Evolutionary conservation across 352 stramenopile species (phyloP).

Genomic region (Phytophthora idaei): DNA sequence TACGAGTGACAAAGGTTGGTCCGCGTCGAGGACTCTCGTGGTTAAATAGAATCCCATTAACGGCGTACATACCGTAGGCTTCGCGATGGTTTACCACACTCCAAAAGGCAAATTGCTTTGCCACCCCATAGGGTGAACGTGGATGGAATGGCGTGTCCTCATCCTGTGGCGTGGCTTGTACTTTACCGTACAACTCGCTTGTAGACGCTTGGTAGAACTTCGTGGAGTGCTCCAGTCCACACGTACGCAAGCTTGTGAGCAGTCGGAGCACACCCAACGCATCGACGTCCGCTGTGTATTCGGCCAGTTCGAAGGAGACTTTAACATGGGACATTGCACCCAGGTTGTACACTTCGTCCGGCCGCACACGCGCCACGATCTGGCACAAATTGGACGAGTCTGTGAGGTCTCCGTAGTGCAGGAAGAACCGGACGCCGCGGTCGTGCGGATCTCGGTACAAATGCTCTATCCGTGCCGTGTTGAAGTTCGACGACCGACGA

Average conservation of each 20-base stretch:
- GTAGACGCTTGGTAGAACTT: conserved; percentile 98
- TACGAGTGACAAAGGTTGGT: conserved; percentile 98
- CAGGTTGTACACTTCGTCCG: conserved; percentile 99
- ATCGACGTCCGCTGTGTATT: conserved; percentile 99
- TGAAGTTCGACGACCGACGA: conserved; percentile 98
- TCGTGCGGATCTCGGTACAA: conserved; percentile 96
- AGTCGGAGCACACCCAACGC: conserved; percentile 96
- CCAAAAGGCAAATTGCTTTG: conserved; percentile 99
- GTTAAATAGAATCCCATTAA: conserved; percentile 99
- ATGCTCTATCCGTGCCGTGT: conserved; percentile 98
- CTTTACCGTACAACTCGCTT: conserved; percentile 98
- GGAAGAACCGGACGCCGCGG: conserved; percentile 93
- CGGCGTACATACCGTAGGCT: conserved; percentile 94
- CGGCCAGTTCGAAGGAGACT: conserved; percentile 99
- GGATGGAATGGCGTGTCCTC: conserved; percentile 99
- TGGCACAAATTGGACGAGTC: conserved; percentile 97
- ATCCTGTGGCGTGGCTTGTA: conserved; percentile 95
- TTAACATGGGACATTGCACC: conserved; percentile 99
- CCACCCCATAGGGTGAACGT: conserved; percentile 97
- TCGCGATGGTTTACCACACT: conserved; percentile 99
- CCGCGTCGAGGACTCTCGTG: conserved; percentile 98
- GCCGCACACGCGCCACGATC: conserved; percentile 95
- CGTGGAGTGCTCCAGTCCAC: conserved; percentile 73
- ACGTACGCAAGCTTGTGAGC: conserved; percentile 97
- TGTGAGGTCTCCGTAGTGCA: conserved; percentile 99